Conservation (phyloP, 2,329 filamentous ascomycete genomes). For the Thyridium curvatum region DNA sequence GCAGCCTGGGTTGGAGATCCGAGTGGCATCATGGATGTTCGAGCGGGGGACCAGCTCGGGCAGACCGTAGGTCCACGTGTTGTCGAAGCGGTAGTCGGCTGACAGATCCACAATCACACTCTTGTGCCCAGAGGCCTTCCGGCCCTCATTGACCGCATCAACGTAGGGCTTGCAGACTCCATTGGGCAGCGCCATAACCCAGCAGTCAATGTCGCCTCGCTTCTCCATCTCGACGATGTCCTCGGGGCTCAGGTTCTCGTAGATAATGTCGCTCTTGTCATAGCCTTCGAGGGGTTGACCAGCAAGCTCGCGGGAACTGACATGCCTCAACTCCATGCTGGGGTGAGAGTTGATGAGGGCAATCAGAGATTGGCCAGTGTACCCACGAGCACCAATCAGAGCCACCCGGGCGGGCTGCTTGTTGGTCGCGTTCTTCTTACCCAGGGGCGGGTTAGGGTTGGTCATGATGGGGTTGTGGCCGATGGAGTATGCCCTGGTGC, state of each 20-base stretch:
- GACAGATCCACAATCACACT: slow-evolving; percentile 88
- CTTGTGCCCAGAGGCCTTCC: slow-evolving; percentile 42
- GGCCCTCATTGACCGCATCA: slow-evolving; percentile 73
- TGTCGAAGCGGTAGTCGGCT: slow-evolving; percentile 92
- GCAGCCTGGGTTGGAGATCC: slow-evolving; percentile 90
- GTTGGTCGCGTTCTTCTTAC: slow-evolving; percentile 82
- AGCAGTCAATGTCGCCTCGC: slow-evolving; percentile 82
- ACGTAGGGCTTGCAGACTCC: slow-evolving; percentile 92
- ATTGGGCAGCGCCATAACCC: slow-evolving; percentile 96
- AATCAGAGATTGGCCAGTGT: slow-evolving; percentile 88
- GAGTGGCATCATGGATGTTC: slow-evolving; percentile 69
- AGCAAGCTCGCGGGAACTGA: slow-evolving; percentile 86
- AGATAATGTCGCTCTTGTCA: slow-evolving; percentile 82
- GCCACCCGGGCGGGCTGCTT: slow-evolving; percentile 72
- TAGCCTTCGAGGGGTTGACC: slow-evolving; percentile 87
- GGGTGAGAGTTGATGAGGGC: slow-evolving; percentile 82
- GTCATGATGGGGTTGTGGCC: slow-evolving; percentile 48
- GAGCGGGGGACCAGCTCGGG: slow-evolving; percentile 77
- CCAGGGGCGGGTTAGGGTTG: slow-evolving; percentile 86
- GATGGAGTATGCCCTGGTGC: slow-evolving; percentile 2
- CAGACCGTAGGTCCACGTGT: slow-evolving; percentile 81
- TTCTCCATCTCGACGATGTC: slow-evolving; percentile 82
- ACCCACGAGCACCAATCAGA: slow-evolving; percentile 86
- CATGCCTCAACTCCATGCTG: slow-evolving; percentile 81
- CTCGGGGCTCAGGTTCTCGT: slow-evolving; percentile 83